Percentiles rank a stretch among this genome's conserved stretches.
Evolutionary conservation across 1,284 basidiomycete species (phyloP).

Genomic region (Tylopilus sp.): DNA sequence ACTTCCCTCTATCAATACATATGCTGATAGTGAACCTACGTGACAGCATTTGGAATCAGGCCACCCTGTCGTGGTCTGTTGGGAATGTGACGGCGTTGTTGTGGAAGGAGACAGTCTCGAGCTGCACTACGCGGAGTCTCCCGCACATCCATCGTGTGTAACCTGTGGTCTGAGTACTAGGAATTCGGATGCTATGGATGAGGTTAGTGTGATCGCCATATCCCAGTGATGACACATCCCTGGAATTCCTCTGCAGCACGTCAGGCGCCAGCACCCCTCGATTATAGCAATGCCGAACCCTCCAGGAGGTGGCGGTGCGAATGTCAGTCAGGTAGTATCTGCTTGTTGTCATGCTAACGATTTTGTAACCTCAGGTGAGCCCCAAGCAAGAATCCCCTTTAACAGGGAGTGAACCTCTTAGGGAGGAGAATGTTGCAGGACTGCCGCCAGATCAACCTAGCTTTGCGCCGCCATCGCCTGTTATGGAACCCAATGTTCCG

Average conservation of each 20-base stretch:
- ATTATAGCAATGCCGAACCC: slow-evolving; percentile 15
- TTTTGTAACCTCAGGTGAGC: slow-evolving; percentile 15
- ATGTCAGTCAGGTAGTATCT: slow-evolving; percentile 11
- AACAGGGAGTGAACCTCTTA: slow-evolving; percentile 6
- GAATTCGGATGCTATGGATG: slow-evolving; percentile 25
- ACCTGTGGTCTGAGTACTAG: slow-evolving; percentile 33
- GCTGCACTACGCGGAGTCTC: slow-evolving; percentile 38
- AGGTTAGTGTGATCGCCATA: slow-evolving; percentile 29
- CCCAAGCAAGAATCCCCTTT: not conserved
- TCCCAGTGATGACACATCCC: not conserved
- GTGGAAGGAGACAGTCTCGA: slow-evolving; percentile 34
- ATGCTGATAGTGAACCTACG: slow-evolving; percentile 7
- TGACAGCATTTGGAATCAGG: slow-evolving; percentile 33
- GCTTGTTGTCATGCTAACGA: slow-evolving; percentile 15
- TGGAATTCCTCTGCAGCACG: slow-evolving; percentile 29
- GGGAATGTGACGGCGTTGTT: slow-evolving; percentile 41
- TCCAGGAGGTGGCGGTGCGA: slow-evolving; percentile 2
- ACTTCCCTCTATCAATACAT: not conserved
- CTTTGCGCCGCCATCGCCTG: not conserved
- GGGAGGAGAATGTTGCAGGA: not conserved
- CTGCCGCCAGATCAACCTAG: not conserved
- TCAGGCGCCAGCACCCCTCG: slow-evolving; percentile 26
- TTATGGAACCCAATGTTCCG: not conserved
- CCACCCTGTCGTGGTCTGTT: slow-evolving; percentile 41
- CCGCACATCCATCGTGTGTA: slow-evolving; percentile 35